Conservation (phyloP, 805 yeast species). For the Starmerella bombicola region DNA sequence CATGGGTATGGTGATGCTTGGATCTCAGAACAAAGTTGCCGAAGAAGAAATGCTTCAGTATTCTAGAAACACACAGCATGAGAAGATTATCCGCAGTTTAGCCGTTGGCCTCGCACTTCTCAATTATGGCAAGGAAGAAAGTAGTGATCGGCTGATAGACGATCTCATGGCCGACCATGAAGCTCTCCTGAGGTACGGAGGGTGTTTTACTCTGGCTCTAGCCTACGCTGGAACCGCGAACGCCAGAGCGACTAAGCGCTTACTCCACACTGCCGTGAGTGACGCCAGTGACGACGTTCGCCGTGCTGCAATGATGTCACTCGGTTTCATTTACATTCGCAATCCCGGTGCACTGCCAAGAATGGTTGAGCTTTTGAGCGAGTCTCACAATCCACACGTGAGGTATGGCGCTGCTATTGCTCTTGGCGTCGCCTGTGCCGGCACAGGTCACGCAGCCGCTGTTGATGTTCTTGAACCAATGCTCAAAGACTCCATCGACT, state of each 20-base stretch:
- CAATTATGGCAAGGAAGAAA: conserved; percentile 73
- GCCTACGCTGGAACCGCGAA: conserved; percentile 96
- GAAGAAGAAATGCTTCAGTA: conserved; percentile 71
- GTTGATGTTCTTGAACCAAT: conserved; percentile 85
- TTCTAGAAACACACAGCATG: conserved; percentile 93
- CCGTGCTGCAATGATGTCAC: conserved; percentile 83
- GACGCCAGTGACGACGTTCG: conserved; percentile 94
- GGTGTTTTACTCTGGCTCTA: conserved; percentile 82
- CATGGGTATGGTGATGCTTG: conserved; percentile 92
- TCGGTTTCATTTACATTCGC: conserved; percentile 83
- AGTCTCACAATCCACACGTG: conserved; percentile 94
- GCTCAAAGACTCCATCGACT: conserved; percentile 87
- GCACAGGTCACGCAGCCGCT: conserved; percentile 78
- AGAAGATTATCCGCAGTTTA: conserved; percentile 84
- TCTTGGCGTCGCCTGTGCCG: conserved; percentile 92
- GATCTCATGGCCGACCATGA: conserved; percentile 61
- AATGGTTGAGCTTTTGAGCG: conserved; percentile 81
- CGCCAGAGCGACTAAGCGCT: conserved; percentile 70
- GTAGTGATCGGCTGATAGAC: conserved; percentile 58
- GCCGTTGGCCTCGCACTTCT: conserved; percentile 81
- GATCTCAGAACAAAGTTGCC: conserved; percentile 64
- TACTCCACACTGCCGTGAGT: conserved; percentile 87
- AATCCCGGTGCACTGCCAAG: conserved; percentile 90
- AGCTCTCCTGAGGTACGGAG: conserved; percentile 85
- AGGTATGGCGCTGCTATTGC: conserved; percentile 98